Evolutionary conservation across 257 asterid genomes (phyloP), one percentile per base, ranked within the genome.

Genomic region (Nyctanthes arbortristis): DNA sequence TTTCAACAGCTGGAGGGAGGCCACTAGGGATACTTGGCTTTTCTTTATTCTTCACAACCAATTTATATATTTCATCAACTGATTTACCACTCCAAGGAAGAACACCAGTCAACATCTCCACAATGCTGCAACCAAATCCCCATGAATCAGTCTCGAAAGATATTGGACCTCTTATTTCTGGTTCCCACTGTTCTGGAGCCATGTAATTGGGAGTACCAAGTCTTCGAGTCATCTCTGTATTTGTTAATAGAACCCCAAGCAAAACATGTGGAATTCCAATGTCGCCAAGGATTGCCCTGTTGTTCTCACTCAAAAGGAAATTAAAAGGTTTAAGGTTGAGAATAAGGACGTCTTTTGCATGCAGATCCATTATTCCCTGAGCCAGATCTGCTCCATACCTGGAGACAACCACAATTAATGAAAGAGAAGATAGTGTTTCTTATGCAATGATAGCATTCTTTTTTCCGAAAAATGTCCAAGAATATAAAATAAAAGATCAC

Each of bases 131-230:
- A 34, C 86, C 89, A 47, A 87, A 85, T 65, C 91, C 94, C 94
- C 94, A 87, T 25, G 94, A 80, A 74, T 87, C 94, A 0, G 91
- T 83, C 81, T 87, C 94, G 11, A 68, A 68, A 59, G 89, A 71
- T 71, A 87, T 74, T 34, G 91, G 94, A 45, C 94, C 94, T 79
- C 91, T 83, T 27, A 81, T 80, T 73, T 77, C 87, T 11, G 91
- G 94, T 67, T 85, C 73, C 94, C 94, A 87, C 49, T 85, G 94
- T 78, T 87, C 94, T 1, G 89, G 91, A 66, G 94, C 94, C 86
- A 87, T 85, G 78, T 87, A 87, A 62, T 79, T 83, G 39, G 87
- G 91, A 61, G 87, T 85, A 18, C 94, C 94, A 58, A 72, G 84
- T 67, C 85, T 79, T 33, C 67, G 28, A 33, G 74, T 83, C 55